Percentiles rank a stretch among this genome's conserved stretches.
These are phyloP conservation scores for Rubroboletus satanas DNA, from an alignment of 768 basidiomycete species.

Conservation along the genomic window DNA sequence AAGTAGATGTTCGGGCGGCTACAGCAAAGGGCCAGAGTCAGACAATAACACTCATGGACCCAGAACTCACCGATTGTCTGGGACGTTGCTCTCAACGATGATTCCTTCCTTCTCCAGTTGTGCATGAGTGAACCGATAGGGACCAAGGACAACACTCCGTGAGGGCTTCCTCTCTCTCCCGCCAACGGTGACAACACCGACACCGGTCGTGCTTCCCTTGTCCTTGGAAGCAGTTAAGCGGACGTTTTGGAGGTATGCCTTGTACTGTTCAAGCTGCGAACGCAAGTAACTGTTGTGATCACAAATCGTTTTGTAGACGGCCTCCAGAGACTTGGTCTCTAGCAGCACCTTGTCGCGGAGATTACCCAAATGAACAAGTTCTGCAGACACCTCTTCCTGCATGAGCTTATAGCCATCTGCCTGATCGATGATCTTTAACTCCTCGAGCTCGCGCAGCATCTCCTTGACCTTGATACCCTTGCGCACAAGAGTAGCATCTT, in stretches of 20 bases:
- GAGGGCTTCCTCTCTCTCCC: conserved; percentile 94
- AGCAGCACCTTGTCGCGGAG: conserved; percentile 91
- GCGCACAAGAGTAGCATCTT: conserved; percentile 92
- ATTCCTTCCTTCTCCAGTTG: conserved; percentile 99
- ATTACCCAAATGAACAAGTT: conserved; percentile 95
- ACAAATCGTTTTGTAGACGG: conserved; percentile 98
- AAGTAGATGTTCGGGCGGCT: conserved; percentile 98
- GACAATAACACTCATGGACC: not conserved
- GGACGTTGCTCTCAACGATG: conserved; percentile 98
- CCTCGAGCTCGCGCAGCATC: conserved; percentile 95
- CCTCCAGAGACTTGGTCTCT: conserved; percentile 90
- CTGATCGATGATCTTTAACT: conserved; percentile 79
- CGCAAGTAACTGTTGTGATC: conserved; percentile 98
- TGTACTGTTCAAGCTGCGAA: conserved; percentile 97
- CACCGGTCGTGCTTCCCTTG: conserved; percentile 81
- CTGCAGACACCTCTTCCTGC: conserved; percentile 95
- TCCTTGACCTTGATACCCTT: conserved; percentile 99
- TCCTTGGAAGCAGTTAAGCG: conserved; percentile 85
- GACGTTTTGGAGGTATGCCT: conserved; percentile 97
- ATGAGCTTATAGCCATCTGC: conserved; percentile 87
- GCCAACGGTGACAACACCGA: conserved; percentile 92
- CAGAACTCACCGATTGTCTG: conserved; percentile 81
- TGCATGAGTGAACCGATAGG: conserved; percentile 96
- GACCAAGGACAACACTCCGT: conserved; percentile 86
- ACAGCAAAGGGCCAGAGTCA: conserved; percentile 2